Percentiles rank a stretch among this genome's conserved stretches.
Evolutionary conservation across 805 yeast species (phyloP).

Genomic region (Candida boidinii): DNA sequence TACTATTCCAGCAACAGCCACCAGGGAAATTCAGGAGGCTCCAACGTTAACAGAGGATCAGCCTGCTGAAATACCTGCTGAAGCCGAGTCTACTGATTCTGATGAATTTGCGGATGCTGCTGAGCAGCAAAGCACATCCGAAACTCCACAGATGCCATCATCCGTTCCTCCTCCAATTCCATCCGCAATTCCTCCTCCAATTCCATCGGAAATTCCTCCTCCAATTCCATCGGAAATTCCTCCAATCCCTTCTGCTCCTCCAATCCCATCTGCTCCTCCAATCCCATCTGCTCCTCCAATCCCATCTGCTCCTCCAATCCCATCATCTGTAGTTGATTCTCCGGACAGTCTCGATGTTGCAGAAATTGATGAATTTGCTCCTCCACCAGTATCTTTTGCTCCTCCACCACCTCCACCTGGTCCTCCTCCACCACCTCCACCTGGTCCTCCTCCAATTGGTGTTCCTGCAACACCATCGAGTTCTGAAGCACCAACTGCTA

Average conservation of each 20-base stretch:
- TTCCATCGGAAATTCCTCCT: slow-evolving; percentile 14
- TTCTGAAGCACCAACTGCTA: slow-evolving; percentile 22
- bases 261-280: slow-evolving; percentile 13
- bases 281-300: slow-evolving; percentile 9
- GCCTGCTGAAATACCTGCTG: slow-evolving; percentile 5
- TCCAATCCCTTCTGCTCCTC: slow-evolving; percentile 18
- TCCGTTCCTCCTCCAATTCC: slow-evolving; percentile 13
- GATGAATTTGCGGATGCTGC: slow-evolving; percentile 6
- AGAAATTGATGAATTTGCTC: too few species aligned
- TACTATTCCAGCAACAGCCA: too few species aligned
- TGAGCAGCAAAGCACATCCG: slow-evolving; percentile 7
- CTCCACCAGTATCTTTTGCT: slow-evolving; percentile 19
- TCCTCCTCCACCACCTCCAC: slow-evolving; percentile 24
- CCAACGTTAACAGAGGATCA: too few species aligned
- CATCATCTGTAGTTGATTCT: background rate
- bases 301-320: slow-evolving; percentile 17
- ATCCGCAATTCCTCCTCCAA: slow-evolving; percentile 11
- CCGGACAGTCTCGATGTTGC: slow-evolving; percentile 2
- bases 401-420: slow-evolving; percentile 34
- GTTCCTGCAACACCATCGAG: slow-evolving; percentile 27
- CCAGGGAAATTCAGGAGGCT: too few species aligned
- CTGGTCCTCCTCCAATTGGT: slow-evolving; percentile 22
- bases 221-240: slow-evolving; percentile 12
- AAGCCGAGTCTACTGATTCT: slow-evolving; percentile 5
- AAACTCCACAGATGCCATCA: slow-evolving; percentile 11